Base-by-base conservation (phyloP, 495 filamentous ascomycete species). In the Aspergillus incahuasiensis region DNA sequence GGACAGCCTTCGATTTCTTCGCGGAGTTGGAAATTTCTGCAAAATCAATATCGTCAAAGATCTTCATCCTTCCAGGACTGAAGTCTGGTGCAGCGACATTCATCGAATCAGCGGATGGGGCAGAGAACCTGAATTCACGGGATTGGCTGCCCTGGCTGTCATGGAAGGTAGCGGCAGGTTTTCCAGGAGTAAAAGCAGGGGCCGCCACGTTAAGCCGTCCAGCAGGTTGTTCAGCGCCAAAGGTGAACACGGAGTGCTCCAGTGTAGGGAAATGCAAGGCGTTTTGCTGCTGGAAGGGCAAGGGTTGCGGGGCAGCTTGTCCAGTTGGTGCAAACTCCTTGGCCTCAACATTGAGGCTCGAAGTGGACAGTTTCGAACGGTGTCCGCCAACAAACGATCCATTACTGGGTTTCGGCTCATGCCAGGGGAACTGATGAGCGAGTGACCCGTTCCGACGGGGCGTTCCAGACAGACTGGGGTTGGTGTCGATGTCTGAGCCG, bases 271-370 rank as follows among this genome's bases (percentile, higher is more conserved):
- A 79, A 59, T 85, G 80, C 67, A 86, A 82, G 5, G 71, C 73
- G 56, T 72, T 81, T 46, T 73, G 72, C 43, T 74, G 72, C 35
- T 75, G 74, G 54, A 86, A 88, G 8, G 76, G 63, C 32, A 78
- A 74, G 39, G 78, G 74, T n/a, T 77, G 74, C 1, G 89, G 81
- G 35, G 75, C 77, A 66, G 88, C 88, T 1, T 80, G 68, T 50
- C 70, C 83, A 16, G 71, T 74, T 5, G 89, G 89, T 54, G 94
- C 89, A 68, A 97, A 97, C 62, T 92, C 90, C 47, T 88, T 86
- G 0, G 94, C 92, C 52, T 83, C 85, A 38, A 91, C 89, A 58
- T 98, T 97, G 44, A 96, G 75, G 54, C 84, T 89, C 0, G 90
- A 91, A 18, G 82, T 74, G 2, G 87, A 91, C 24, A 83, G 71